Evolutionary conservation across 306 rosid genomes (phyloP).

Genomic region (Carpinus viminea): DNA sequence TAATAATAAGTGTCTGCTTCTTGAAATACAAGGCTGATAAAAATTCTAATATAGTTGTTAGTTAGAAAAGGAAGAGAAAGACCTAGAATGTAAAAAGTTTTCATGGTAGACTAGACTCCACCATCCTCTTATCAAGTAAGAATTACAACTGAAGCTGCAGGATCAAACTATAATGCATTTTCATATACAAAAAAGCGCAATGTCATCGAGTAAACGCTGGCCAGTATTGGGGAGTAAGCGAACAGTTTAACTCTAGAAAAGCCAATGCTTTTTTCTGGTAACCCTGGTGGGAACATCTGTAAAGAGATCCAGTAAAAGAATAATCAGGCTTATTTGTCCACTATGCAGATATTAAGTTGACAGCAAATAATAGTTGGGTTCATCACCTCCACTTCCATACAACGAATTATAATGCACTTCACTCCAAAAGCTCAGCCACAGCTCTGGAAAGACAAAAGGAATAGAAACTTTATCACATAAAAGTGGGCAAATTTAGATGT

Average conservation of each 20-base stretch:
- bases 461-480: neutral
- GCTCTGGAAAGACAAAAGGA: conserved; percentile 40
- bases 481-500: conserved; percentile 8
- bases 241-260: conserved; percentile 53
- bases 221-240: neutral
- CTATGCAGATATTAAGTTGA: neutral
- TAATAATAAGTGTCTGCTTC: neutral
- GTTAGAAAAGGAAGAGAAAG: neutral
- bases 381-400: conserved; percentile 71
- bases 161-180: neutral
- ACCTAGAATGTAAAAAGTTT: neutral
- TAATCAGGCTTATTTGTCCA: conserved; percentile 17
- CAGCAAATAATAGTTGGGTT: conserved; percentile 4
- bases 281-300: conserved; percentile 84
- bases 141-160: neutral
- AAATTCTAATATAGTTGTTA: neutral
- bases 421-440: conserved; percentile 99
- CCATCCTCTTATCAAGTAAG: neutral
- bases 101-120: neutral
- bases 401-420: conserved; percentile 96
- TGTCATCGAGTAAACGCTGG: neutral
- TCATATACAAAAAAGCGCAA: neutral
- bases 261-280: conserved; percentile 80
- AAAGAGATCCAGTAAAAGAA: conserved; percentile 18
- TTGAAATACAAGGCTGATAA: neutral